A percentile compares a stretch with the other conserved stretches of the same genome.
These are phyloP conservation scores for Sistotremastrum suecicum DNA, from an alignment of 768 basidiomycete genomes.

Conservation along the genomic window DNA sequence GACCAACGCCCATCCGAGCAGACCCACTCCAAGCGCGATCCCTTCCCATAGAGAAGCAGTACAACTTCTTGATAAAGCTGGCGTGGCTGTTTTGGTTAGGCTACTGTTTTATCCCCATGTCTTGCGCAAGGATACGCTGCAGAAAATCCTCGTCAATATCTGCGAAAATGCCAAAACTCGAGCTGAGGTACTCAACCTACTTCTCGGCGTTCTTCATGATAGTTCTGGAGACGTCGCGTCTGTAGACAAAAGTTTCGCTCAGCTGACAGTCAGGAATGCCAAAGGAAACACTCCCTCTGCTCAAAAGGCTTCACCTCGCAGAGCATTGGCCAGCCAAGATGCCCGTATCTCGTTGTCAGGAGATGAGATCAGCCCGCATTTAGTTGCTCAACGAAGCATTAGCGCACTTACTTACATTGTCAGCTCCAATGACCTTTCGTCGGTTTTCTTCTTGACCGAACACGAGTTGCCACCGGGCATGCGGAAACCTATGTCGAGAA, in stretches of 20 bases:
- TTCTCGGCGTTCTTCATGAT: slow-evolving; percentile 89
- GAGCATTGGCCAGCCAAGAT: slow-evolving; percentile 12
- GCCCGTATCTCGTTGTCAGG: slow-evolving; percentile 11
- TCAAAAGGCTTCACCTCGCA: slow-evolving; percentile 31
- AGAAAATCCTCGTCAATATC: slow-evolving; percentile 83
- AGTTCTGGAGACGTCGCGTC: slow-evolving; percentile 85
- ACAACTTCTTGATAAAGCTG: slow-evolving; percentile 80
- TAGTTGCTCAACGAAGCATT: slow-evolving; percentile 88
- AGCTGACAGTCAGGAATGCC: slow-evolving; percentile 60
- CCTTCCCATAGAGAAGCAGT: slow-evolving; percentile 70
- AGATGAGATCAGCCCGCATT: slow-evolving; percentile 79
- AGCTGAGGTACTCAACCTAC: slow-evolving; percentile 83
- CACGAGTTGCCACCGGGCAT: slow-evolving; percentile 81
- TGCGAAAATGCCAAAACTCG: slow-evolving; percentile 92
- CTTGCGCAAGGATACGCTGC: slow-evolving; percentile 68
- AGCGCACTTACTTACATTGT: slow-evolving; percentile 87
- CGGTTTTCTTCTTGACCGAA: slow-evolving; percentile 90
- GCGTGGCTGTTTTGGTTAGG: slow-evolving; percentile 79
- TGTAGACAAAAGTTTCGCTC: slow-evolving; percentile 88
- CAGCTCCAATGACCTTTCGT: slow-evolving; percentile 66
- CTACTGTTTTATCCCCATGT: slow-evolving; percentile 95
- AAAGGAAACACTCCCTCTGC: slow-evolving; percentile 29
- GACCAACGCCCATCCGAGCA: background rate
- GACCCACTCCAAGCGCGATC: slow-evolving; percentile 28
- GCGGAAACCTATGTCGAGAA: slow-evolving; percentile 53